Evolutionary conservation across 768 basidiomycete species (phyloP), one percentile per base, ranked within the genome.

Genomic region (Kwoniella mangroviensis): DNA sequence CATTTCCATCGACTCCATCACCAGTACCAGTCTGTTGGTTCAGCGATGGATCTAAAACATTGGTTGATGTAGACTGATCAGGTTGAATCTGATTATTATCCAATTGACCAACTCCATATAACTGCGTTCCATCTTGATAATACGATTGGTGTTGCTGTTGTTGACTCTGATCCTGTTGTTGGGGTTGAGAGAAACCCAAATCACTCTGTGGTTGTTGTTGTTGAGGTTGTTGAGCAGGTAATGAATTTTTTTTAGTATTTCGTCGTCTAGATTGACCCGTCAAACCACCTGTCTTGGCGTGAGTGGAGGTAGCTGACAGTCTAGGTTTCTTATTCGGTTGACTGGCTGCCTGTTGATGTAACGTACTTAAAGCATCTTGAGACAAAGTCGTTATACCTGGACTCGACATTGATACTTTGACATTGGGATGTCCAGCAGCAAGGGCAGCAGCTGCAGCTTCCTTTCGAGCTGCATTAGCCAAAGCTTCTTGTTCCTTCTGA

Each of bases 361-460:
- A 54, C 0, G n/a, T n/a, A 54, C 21, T 54, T 17, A 58, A 52
- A 12, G 21, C 43, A 60, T 67, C 58, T 28, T 22, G n/a, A 24
- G n/a, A n/a, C 22, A 24, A 11, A 12, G 53, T 54, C 24, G 53
- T 54, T 15, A 73, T 59, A 21, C 79, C 79, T 12, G 75, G 68
- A 56, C 52, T 40, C 7, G 67, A 70, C 75, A 80, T 75, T 11
- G 73, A 73, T 11, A 77, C 74, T 59, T 78, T 80, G 21, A 80
- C 71, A 17, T 71, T 70, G 3, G 79, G 79, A 64, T 80, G 79
- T 54, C 79, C 79, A 51, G 68, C 70, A 7, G 79, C 79, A 12
- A 80, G 53, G 7, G 79, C 79, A 43, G 74, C 77, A 19, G 79
- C 79, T 15, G 79, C 79, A 43, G 79, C 79, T 68, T 72, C 74